phyloP scores from a whole-genome alignment of 306 rosid species.

The Prunus fruticosa region DNA sequence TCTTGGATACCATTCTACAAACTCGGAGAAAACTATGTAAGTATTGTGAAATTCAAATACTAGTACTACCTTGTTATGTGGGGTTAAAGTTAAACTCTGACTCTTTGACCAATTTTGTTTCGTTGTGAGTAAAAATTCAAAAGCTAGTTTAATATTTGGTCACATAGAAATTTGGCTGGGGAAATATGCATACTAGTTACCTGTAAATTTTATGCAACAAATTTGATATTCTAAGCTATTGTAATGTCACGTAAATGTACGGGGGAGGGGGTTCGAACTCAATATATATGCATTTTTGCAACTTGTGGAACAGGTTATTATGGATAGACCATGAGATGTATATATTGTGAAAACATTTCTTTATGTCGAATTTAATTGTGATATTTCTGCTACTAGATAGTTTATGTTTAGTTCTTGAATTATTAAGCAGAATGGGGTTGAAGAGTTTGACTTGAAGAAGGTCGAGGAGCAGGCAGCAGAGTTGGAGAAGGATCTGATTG shows the following conservation, averaged over 20 bases:
- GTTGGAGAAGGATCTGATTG: conserved; percentile 93
- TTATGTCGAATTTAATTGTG: not conserved
- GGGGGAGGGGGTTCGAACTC: too few species aligned
- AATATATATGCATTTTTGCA: too few species aligned
- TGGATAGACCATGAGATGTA: not conserved
- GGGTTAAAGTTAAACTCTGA: too few species aligned
- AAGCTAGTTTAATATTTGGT: not conserved
- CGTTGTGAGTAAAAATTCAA: too few species aligned
- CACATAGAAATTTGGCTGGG: not conserved
- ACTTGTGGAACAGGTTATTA: too few species aligned
- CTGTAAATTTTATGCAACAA: not conserved
- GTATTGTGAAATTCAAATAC: not conserved
- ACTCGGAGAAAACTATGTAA: conserved; percentile 54
- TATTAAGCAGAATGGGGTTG: conserved; percentile 51
- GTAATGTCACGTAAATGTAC: too few species aligned
- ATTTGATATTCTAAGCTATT: too few species aligned
- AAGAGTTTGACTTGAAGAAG: conserved; percentile 77
- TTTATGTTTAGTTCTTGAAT: not conserved
- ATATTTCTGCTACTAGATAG: not conserved
- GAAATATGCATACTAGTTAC: not conserved
- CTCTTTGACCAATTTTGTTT: too few species aligned
- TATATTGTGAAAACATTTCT: not conserved
- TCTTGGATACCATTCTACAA: conserved; percentile 62
- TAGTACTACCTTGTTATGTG: not conserved
- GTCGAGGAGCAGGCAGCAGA: conserved; percentile 90